Conservation (phyloP, 805 yeast genomes). For the Scheffersomyces amazonensis region DNA sequence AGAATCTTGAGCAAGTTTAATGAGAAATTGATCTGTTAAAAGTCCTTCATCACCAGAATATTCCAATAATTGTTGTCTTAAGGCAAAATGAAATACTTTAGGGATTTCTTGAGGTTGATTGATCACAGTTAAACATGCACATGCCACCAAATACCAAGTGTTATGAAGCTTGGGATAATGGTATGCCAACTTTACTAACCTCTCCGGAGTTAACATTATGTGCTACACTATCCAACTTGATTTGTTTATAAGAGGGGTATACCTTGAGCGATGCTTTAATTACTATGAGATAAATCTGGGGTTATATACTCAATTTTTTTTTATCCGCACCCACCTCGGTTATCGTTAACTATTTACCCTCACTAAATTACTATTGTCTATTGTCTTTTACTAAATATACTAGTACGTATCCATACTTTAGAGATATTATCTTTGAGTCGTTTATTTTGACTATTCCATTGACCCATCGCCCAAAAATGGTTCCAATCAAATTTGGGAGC, state of each 20-base stretch:
- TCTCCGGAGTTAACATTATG: slow-evolving; percentile 49
- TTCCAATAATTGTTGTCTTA: slow-evolving; percentile 42
- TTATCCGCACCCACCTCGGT: too few relatives aligned
- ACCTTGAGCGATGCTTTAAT: too few relatives aligned
- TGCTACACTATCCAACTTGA: too few relatives aligned
- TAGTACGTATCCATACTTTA: slow-evolving; percentile 49
- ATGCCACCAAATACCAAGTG: slow-evolving; percentile 77
- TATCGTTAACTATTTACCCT: too few relatives aligned
- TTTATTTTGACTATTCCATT: slow-evolving; percentile 51
- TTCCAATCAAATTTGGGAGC: slow-evolving; percentile 24
- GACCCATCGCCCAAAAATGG: slow-evolving; percentile 70
- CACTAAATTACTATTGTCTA: too few relatives aligned
- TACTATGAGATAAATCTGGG: too few relatives aligned
- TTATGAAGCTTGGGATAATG: slow-evolving; percentile 52
- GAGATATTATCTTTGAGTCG: slow-evolving; percentile 54
- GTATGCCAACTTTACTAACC: slow-evolving; percentile 52
- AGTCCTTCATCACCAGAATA: slow-evolving; percentile 18
- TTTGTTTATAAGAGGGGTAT: too few relatives aligned
- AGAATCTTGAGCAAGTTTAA: slow-evolving; percentile 38
- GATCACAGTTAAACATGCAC: slow-evolving; percentile 77
- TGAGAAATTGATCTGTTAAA: slow-evolving; percentile 30
- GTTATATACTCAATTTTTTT: too few relatives aligned
- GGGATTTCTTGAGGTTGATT: slow-evolving; percentile 84
- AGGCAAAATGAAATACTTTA: slow-evolving; percentile 66
- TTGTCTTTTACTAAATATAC: slow-evolving; percentile 8